These are phyloP conservation scores for Candida ficus DNA, from an alignment of 805 yeast genomes.

Conservation along the genomic window DNA sequence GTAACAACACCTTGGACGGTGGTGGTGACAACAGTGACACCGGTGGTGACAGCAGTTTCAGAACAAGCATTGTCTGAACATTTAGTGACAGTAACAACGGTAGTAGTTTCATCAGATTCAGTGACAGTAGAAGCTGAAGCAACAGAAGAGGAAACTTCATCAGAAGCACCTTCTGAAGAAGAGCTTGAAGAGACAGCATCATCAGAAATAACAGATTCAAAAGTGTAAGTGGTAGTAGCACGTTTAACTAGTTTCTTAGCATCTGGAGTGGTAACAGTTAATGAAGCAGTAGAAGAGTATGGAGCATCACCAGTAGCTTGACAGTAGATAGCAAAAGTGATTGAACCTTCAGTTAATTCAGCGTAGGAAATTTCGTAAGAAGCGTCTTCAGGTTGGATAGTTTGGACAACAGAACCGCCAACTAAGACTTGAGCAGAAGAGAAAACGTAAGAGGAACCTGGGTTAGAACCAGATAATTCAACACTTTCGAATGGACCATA, in stretches of 20 bases:
- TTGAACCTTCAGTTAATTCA: conserved; percentile 5
- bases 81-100: conserved; percentile 23
- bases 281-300: conserved; percentile 13
- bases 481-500: conserved; percentile 20
- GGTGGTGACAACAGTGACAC: conserved; percentile 24
- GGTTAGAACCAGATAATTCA: conserved; percentile 18
- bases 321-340: conserved; percentile 14
- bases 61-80: conserved; percentile 12
- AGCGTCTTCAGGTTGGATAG: conserved; percentile 8
- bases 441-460: conserved; percentile 18
- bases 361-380: conserved; percentile 15
- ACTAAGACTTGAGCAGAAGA: conserved; percentile 13
- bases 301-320: conserved; percentile 20
- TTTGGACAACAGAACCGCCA: conserved; percentile 11
- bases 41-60: conserved; percentile 13
- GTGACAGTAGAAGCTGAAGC: conserved; percentile 18
- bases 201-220: conserved; percentile 8
- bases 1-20: conserved; percentile 24
- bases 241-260: conserved; percentile 16
- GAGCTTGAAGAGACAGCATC: conserved; percentile 15
- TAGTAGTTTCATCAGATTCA: conserved; percentile 15
- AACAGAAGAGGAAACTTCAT: conserved; percentile 13
- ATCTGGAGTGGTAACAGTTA: conserved; percentile 12
- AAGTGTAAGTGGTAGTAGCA: conserved; percentile 9
- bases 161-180: conserved; percentile 12